These are phyloP conservation scores for Beauveria varroae DNA, from an alignment of 2,329 filamentous ascomycete genomes.

Conservation along the genomic window DNA sequence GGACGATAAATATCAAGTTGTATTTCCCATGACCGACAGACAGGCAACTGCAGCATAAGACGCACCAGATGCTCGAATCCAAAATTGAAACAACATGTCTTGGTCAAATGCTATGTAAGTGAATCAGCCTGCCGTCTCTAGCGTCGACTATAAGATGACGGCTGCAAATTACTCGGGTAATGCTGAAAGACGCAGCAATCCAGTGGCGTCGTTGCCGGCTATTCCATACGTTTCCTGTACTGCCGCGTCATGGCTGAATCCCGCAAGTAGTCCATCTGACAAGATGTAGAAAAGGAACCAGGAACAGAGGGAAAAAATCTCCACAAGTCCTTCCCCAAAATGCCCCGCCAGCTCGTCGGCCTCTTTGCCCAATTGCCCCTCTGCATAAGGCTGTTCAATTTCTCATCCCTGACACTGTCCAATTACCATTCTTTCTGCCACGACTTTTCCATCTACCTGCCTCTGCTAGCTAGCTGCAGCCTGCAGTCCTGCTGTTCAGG, in stretches of 20 bases:
- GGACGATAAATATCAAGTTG: too few relatives aligned
- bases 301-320: not conserved
- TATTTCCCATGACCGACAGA: too few relatives aligned
- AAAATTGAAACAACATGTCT: too few relatives aligned
- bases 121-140: too few relatives aligned
- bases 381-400: not conserved
- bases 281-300: not conserved
- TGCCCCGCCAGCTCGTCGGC: slow-evolving; percentile 6
- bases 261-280: not conserved
- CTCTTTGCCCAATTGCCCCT: slow-evolving; percentile 4
- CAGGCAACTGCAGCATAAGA: too few relatives aligned
- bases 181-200: not conserved
- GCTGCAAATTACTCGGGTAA: not conserved
- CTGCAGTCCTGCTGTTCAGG: not conserved
- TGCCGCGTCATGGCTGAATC: not conserved
- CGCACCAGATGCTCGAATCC: too few relatives aligned
- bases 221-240: not conserved
- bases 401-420: not conserved
- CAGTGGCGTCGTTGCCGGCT: too few relatives aligned
- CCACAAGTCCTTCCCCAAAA: not conserved
- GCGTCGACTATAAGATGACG: not conserved
- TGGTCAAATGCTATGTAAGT: too few relatives aligned
- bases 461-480: not conserved
- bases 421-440: not conserved
- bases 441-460: not conserved